A percentile compares a stretch with the other conserved stretches of the same genome.
Conservation (phyloP, 2,329 filamentous ascomycete genomes). For the Penicillium brevicompactum region DNA sequence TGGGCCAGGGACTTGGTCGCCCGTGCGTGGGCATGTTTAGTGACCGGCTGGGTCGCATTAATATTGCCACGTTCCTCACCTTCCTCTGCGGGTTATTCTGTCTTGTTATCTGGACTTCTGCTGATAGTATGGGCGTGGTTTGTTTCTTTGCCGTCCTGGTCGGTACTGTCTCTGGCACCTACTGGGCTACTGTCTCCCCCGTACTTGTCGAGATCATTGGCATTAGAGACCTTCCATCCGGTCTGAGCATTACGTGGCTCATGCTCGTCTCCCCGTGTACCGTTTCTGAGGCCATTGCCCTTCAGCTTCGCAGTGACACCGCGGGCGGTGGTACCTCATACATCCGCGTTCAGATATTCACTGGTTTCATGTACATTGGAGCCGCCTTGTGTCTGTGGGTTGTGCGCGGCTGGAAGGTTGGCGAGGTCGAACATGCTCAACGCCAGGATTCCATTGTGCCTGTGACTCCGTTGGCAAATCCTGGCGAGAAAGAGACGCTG, state of each 20-base stretch:
- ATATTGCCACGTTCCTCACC: slow-evolving; percentile 61
- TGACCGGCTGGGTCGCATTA: slow-evolving; percentile 63
- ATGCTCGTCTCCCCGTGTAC: slow-evolving; percentile 56
- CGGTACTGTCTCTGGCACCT: slow-evolving; percentile 62
- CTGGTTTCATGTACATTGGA: slow-evolving; percentile 62
- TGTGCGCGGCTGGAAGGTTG: slow-evolving; percentile 44
- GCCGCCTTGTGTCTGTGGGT: slow-evolving; percentile 53
- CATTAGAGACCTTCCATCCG: slow-evolving; percentile 58
- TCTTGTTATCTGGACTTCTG: slow-evolving; percentile 63
- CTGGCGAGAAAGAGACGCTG: slow-evolving; percentile 13
- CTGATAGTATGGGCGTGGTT: slow-evolving; percentile 59
- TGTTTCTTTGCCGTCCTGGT: slow-evolving; percentile 62
- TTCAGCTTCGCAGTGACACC: slow-evolving; percentile 54
- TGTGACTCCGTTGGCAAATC: slow-evolving; percentile 17
- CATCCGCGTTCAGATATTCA: slow-evolving; percentile 55
- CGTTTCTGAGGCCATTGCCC: slow-evolving; percentile 57
- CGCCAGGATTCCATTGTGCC: slow-evolving; percentile 10
- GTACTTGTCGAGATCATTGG: slow-evolving; percentile 65
- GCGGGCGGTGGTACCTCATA: slow-evolving; percentile 33
- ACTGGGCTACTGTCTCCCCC: slow-evolving; percentile 61
- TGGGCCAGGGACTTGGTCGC: slow-evolving; percentile 60
- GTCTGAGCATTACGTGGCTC: slow-evolving; percentile 62
- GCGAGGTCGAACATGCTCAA: slow-evolving; percentile 29
- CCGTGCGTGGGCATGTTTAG: slow-evolving; percentile 65
- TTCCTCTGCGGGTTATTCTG: slow-evolving; percentile 60